Evolutionary conservation across 371 early-diverging fungal genomes (phyloP), one percentile per base, ranked within the genome.

Genomic region (Batkoa obscura): DNA sequence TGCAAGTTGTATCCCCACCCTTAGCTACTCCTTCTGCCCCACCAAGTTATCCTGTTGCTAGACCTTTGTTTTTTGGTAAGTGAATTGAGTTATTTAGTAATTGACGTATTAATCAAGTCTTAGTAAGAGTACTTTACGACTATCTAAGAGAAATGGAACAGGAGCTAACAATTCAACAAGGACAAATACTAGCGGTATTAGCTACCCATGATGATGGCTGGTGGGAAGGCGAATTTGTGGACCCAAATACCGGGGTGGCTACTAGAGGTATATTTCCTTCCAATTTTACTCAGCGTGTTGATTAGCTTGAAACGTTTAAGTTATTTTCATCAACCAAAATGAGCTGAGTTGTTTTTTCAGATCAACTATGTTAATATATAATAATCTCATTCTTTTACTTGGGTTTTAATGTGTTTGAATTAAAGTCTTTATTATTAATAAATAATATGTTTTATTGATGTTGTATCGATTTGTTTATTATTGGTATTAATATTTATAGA

Each of bases 121-220:
- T 69, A 88, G 90, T 84, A 30, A 76, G 80, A 8, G 85, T 78
- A 2, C 59, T 89, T 3, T 83, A 83, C 49, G 88, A 89, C 63
- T 89, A 87, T 60, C 70, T 72, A 33, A 74, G 84, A 3, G 82
- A 83, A 10, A 78, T 80, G 34, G 68, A 74, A 4, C 86, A 82
- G 45, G 90, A 89, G 59, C 63, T 92, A 12, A 71, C 72, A 17
- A 76, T 88, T 34, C 67, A 62, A 3, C 74, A 81, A 61, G 87
- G 86, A 2, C 76, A 83, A 48, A 66, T 84, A 50, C 62, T 92
- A 13, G 83, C 81, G 0, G 85, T 90, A 1, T 64, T 78, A 0
- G 66, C 65, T 2, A 71, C 74, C 33, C 67, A 70, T 0, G 72
- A 72, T 17, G 71, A 74, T 34, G 80, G 80, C 3, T 83, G 83